Conservation (phyloP, 2,329 filamentous ascomycete genomes). For the Colletotrichum destructivum region DNA sequence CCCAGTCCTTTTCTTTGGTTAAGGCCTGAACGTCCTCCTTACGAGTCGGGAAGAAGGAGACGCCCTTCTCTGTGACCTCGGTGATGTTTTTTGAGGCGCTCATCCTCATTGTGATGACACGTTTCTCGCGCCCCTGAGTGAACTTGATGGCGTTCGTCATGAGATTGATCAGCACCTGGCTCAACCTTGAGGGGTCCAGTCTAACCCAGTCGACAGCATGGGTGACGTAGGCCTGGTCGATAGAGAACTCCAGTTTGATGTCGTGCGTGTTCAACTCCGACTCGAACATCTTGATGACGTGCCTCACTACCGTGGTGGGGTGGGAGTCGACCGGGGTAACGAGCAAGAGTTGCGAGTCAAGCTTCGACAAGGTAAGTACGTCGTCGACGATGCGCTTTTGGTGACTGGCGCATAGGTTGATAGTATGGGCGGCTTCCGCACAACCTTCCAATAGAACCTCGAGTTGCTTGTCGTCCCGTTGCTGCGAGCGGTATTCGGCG, state of each 20-base stretch:
- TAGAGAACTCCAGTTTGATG: slow-evolving; percentile 78
- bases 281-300: slow-evolving; percentile 85
- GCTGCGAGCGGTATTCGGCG: slow-evolving; percentile 55
- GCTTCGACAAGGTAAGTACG: slow-evolving; percentile 76
- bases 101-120: slow-evolving; percentile 75
- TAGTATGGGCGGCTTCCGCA: slow-evolving; percentile 85
- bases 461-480: slow-evolving; percentile 56
- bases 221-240: slow-evolving; percentile 77
- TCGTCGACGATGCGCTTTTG: slow-evolving; percentile 82
- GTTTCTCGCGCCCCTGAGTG: slow-evolving; percentile 71
- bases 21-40: slow-evolving; percentile 60
- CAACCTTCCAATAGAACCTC: slow-evolving; percentile 67
- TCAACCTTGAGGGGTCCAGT: slow-evolving; percentile 81
- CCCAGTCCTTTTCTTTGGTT: slow-evolving; percentile 76
- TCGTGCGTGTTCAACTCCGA: slow-evolving; percentile 80
- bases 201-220: slow-evolving; percentile 80
- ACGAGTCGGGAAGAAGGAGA: slow-evolving; percentile 64
- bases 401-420: slow-evolving; percentile 84
- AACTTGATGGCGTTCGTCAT: slow-evolving; percentile 79
- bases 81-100: slow-evolving; percentile 71
- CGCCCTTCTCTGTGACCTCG: slow-evolving; percentile 56
- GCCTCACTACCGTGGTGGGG: slow-evolving; percentile 76
- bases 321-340: slow-evolving; percentile 81
- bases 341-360: slow-evolving; percentile 79
- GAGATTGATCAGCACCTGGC: slow-evolving; percentile 84